Evolutionary conservation across 208 protist species (phyloP).

Genomic region (Angomonas deanei): DNA sequence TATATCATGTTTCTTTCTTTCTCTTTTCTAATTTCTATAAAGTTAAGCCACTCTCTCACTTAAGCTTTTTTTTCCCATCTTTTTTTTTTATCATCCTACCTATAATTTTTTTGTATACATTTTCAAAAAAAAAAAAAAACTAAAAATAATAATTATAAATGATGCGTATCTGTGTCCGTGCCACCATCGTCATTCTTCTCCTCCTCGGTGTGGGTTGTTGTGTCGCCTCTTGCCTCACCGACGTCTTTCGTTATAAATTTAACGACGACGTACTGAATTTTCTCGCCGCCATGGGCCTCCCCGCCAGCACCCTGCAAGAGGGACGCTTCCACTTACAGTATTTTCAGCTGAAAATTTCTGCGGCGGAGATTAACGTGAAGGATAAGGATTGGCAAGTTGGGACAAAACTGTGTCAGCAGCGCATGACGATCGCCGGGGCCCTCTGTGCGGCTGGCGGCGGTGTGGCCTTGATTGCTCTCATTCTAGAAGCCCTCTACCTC

Average conservation of each 20-base stretch:
- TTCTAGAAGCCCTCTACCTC: neutral
- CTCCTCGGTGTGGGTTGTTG: conserved; percentile 3
- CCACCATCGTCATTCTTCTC: conserved; percentile 3
- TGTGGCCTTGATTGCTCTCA: neutral
- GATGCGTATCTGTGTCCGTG: neutral
- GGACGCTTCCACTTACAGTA: neutral
- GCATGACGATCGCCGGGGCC: neutral
- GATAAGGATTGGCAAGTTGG: neutral
- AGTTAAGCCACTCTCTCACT: too few relatives aligned
- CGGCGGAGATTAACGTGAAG: neutral
- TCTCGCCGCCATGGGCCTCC: too few relatives aligned
- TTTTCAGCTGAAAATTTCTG: neutral
- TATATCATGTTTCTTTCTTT: too few relatives aligned
- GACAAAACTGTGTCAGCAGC: neutral
- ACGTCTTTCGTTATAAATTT: neutral
- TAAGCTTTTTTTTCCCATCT: conserved; percentile 1
- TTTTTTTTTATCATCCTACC: neutral
- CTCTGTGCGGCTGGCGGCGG: neutral
- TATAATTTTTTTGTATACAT: neutral
- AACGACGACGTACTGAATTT: neutral
- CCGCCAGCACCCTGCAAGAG: too few relatives aligned
- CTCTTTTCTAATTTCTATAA: too few relatives aligned
- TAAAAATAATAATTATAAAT: neutral
- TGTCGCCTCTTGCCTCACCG: conserved; percentile 8
- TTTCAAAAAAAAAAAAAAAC: neutral